Conservation (phyloP, 805 yeast genomes). For the Wickerhamiella brachini region DNA sequence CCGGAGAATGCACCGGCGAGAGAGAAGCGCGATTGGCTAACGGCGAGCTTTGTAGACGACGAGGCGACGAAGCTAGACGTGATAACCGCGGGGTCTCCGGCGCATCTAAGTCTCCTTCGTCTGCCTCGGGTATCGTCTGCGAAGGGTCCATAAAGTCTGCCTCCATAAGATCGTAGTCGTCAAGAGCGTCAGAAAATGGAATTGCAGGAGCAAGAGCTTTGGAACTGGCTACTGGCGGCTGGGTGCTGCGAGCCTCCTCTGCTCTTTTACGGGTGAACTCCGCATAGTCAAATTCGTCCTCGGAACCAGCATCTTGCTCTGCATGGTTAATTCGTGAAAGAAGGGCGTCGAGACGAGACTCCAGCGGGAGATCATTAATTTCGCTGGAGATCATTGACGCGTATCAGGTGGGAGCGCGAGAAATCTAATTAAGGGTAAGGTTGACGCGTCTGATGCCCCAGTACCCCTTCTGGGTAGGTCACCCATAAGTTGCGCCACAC, state of each 20-base stretch:
- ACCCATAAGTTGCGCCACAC: no score
- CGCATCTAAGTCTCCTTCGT: no score
- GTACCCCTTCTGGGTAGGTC: background rate
- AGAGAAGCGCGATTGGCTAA: background rate
- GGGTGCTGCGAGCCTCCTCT: background rate
- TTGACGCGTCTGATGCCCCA: background rate
- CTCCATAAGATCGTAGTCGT: background rate
- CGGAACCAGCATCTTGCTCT: background rate
- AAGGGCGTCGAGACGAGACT: slow-evolving; percentile 12
- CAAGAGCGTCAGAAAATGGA: background rate
- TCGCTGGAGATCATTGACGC: slow-evolving; percentile 1
- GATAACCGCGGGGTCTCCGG: background rate
- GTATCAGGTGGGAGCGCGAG: background rate
- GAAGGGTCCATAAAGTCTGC: background rate
- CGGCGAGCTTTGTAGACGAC: background rate
- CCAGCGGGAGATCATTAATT: slow-evolving; percentile 7
- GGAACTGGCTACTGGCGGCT: background rate
- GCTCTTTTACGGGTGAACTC: slow-evolving; percentile 5
- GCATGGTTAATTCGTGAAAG: slow-evolving; percentile 5
- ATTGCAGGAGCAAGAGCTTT: background rate
- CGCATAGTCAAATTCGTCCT: slow-evolving; percentile 7
- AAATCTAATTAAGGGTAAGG: background rate
- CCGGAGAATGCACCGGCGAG: background rate
- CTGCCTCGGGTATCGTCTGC: background rate
- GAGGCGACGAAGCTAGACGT: background rate